Conservation (phyloP, 345 rosid genomes). For the Melastoma malabathricum region DNA sequence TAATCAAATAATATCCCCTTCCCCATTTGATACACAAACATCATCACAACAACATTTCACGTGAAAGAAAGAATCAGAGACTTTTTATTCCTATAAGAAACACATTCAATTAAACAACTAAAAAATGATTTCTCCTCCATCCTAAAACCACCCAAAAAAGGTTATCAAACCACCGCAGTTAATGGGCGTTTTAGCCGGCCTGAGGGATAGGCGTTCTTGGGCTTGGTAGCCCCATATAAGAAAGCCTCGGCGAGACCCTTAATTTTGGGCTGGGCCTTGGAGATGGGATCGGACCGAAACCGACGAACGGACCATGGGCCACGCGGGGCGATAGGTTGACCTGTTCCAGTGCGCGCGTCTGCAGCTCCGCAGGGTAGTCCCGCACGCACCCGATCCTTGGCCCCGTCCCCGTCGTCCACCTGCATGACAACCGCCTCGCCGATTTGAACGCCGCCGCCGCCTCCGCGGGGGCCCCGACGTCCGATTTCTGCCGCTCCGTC, state of each 20-base stretch:
- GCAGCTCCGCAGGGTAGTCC: constrained; percentile 63
- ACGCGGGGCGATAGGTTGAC: constrained; percentile 78
- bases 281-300: constrained; percentile 71
- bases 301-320: constrained; percentile 12
- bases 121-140: too few species aligned
- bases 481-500: too few species aligned
- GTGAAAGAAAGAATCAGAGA: too few species aligned
- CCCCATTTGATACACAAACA: too few species aligned
- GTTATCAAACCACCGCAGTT: too few species aligned
- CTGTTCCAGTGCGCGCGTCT: constrained; percentile 67
- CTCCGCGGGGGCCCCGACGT: constrained; percentile 4
- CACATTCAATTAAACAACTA: too few species aligned
- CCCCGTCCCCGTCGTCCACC: constrained; percentile 65
- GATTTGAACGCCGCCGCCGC: constrained; percentile 3
- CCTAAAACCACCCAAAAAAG: too few species aligned
- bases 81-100: too few species aligned
- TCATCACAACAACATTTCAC: too few species aligned
- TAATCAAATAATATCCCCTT: too few species aligned
- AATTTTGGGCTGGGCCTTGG: constrained; percentile 73
- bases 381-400: constrained; percentile 85
- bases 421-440: constrained; percentile 36
- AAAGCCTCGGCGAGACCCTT: constrained; percentile 62
- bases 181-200: background rate
- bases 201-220: constrained; percentile 27
- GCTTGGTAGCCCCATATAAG: constrained; percentile 71